A percentile compares a stretch with the other conserved stretches of the same genome.
Conservation (phyloP, 2,329 filamentous ascomycete species). For the Aspergillus chevalieri region DNA sequence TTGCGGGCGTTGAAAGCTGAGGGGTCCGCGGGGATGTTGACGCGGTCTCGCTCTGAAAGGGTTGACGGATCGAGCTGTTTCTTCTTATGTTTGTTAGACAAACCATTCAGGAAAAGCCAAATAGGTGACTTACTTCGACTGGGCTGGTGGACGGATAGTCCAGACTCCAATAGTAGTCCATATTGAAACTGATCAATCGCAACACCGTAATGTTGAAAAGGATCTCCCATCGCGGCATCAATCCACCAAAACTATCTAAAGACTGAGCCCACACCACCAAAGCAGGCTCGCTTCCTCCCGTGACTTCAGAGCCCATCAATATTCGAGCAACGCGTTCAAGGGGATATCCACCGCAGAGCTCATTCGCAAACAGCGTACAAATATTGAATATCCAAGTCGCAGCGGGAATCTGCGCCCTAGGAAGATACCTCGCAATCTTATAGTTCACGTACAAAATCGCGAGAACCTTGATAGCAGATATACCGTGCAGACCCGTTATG, state of each 20-base stretch:
- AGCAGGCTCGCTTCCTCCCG: constrained; percentile 35
- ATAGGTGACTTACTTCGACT: constrained; percentile 64
- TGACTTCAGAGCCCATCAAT: constrained; percentile 34
- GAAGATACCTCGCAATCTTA: constrained; percentile 65
- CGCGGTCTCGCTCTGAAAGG: constrained; percentile 81
- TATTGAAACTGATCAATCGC: constrained; percentile 89
- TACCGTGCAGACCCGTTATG: constrained; percentile 71
- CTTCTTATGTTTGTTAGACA: constrained; percentile 63
- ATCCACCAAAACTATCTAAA: constrained; percentile 72
- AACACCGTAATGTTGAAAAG: constrained; percentile 94
- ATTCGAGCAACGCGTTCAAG: constrained; percentile 57
- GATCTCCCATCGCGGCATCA: constrained; percentile 93
- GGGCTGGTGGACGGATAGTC: constrained; percentile 59
- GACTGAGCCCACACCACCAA: constrained; percentile 60
- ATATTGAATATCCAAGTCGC: constrained; percentile 91
- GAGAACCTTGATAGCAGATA: constrained; percentile 77
- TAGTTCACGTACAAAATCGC: constrained; percentile 77
- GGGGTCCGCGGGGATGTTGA: constrained; percentile 65
- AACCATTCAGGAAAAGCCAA: not conserved
- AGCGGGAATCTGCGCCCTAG: constrained; percentile 62
- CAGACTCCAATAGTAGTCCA: constrained; percentile 92
- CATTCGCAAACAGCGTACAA: constrained; percentile 78
- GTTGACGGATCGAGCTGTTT: constrained; percentile 89
- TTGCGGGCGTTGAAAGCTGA: constrained; percentile 72
- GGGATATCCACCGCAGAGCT: constrained; percentile 71